These are phyloP conservation scores for Neonectria faginata DNA, from an alignment of 2,329 filamentous ascomycete species.

Conservation along the genomic window DNA sequence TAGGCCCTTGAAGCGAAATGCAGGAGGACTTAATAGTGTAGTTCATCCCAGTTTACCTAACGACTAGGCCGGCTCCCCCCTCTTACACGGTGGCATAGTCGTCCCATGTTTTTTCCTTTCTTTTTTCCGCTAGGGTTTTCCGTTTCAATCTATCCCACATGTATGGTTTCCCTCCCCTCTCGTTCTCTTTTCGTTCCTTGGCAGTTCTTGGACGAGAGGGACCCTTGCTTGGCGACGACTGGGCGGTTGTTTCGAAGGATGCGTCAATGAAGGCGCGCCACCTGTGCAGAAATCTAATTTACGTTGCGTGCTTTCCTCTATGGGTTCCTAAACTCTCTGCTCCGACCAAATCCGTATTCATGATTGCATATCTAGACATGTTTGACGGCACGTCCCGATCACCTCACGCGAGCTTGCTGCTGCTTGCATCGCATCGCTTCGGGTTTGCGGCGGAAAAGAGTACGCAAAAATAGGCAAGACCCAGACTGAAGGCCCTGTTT, in stretches of 20 bases:
- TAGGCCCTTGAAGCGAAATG: neutral
- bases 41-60: neutral
- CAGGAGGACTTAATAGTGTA: neutral
- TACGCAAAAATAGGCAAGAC: neutral
- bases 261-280: slow-evolving; percentile 20
- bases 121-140: slow-evolving; percentile 8
- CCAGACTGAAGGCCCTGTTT: neutral
- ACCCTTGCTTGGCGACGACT: neutral
- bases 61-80: too few relatives aligned
- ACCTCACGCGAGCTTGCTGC: slow-evolving; percentile 14
- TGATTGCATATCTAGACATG: neutral
- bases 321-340: slow-evolving; percentile 1
- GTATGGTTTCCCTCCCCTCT: neutral
- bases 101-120: slow-evolving; percentile 21
- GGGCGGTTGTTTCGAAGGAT: slow-evolving; percentile 7
- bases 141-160: slow-evolving; percentile 5
- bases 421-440: neutral
- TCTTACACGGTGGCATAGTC: neutral
- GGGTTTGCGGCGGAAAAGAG: neutral
- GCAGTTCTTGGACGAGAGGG: neutral
- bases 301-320: neutral
- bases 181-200: slow-evolving; percentile 5
- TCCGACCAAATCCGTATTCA: neutral
- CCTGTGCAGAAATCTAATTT: neutral
- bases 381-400: slow-evolving; percentile 9